phyloP scores from a whole-genome alignment of 2,329 filamentous ascomycete genomes.

The Calcarisporium arbuscula region DNA sequence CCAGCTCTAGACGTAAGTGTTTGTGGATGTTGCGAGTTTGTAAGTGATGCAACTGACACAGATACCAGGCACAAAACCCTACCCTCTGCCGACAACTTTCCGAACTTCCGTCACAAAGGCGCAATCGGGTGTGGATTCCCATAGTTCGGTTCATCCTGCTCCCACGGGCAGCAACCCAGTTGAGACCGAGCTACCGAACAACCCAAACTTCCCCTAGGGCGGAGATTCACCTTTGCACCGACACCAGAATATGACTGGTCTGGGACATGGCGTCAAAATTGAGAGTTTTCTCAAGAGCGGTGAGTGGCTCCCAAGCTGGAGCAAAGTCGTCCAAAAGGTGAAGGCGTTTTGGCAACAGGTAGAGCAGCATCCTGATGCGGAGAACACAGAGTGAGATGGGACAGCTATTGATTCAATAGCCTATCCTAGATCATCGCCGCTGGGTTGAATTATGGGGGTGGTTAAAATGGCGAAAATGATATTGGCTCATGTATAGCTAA shows the following conservation, averaged over 20 bases:
- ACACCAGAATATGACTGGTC: slow-evolving; percentile 22
- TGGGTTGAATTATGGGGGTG: too few relatives aligned
- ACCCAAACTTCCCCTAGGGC: slow-evolving; percentile 30
- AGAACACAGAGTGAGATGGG: too few relatives aligned
- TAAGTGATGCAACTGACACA: not conserved
- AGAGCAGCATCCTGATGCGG: too few relatives aligned
- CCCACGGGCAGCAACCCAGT: slow-evolving; percentile 12
- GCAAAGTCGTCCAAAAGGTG: slow-evolving; percentile 1
- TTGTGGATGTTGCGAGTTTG: not conserved
- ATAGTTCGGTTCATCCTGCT: slow-evolving; percentile 8
- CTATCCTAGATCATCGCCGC: too few relatives aligned
- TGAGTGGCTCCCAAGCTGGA: slow-evolving; percentile 6
- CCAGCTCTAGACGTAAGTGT: slow-evolving; percentile 6
- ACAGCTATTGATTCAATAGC: too few relatives aligned
- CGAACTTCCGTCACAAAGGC: slow-evolving; percentile 12
- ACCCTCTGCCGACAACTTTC: slow-evolving; percentile 11
- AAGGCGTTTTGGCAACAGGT: not conserved
- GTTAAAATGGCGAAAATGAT: too few relatives aligned
- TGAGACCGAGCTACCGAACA: slow-evolving; percentile 17
- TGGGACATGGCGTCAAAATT: slow-evolving; percentile 17
- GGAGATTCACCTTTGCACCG: slow-evolving; percentile 28
- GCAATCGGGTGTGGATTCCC: slow-evolving; percentile 3
- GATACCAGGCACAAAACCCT: slow-evolving; percentile 1
- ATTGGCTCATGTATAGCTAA: too few relatives aligned
- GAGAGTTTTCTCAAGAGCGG: slow-evolving; percentile 9